A percentile compares a stretch with the other conserved stretches of the same genome.
phyloP scores from a whole-genome alignment of 164 flowering plant species.

The Stephania cephalantha region DNA sequence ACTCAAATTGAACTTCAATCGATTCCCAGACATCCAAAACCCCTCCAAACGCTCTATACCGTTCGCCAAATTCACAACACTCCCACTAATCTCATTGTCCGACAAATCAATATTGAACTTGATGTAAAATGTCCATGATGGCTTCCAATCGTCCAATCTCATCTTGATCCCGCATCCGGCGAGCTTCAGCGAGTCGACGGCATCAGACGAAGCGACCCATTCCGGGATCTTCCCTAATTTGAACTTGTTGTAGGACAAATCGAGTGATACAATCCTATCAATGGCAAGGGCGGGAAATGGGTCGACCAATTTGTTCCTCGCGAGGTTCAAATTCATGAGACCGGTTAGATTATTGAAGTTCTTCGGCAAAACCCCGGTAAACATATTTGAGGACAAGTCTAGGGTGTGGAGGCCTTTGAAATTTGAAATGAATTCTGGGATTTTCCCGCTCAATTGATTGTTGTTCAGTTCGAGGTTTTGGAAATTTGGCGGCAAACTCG shows the following conservation, averaged over 20 bases:
- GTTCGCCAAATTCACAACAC: constrained; percentile 48
- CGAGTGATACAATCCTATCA: constrained; percentile 62
- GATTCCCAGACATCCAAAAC: constrained; percentile 44
- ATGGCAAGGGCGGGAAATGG: constrained; percentile 65
- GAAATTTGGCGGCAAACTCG: constrained; percentile 36
- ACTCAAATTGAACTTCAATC: constrained; percentile 39
- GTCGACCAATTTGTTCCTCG: constrained; percentile 44
- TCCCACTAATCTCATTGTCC: constrained; percentile 53
- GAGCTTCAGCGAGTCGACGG: constrained; percentile 62
- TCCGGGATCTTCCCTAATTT: constrained; percentile 46
- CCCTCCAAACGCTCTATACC: constrained; percentile 41
- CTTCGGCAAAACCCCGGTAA: constrained; percentile 50
- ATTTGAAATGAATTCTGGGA: constrained; percentile 53
- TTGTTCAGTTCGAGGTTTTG: constrained; percentile 45
- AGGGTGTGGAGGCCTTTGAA: constrained; percentile 53
- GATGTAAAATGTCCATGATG: constrained; percentile 51
- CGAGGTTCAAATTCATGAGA: constrained; percentile 68
- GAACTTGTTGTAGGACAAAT: constrained; percentile 55
- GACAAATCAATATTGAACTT: constrained; percentile 64
- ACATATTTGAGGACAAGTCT: constrained; percentile 48
- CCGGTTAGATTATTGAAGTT: constrained; percentile 56
- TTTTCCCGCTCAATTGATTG: constrained; percentile 39
- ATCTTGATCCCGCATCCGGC: constrained; percentile 63
- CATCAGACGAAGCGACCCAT: constrained; percentile 69
- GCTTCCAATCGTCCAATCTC: constrained; percentile 52